Evolutionary conservation across 2,329 filamentous ascomycete genomes (phyloP), one percentile per base, ranked within the genome.

Genomic region (Xylaria sp.): DNA sequence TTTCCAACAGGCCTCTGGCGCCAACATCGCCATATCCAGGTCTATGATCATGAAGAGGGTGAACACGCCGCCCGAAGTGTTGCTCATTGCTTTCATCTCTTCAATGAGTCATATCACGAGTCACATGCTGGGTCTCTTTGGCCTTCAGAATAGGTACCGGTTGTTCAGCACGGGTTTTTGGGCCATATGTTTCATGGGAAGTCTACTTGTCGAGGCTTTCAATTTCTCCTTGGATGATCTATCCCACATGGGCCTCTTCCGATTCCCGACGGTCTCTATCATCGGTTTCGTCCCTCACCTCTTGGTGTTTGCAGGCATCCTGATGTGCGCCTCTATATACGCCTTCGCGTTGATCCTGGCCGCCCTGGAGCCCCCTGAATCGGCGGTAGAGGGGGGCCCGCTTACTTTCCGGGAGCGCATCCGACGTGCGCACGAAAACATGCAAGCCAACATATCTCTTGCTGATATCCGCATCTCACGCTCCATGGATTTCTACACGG

Each of bases 401-500:
- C 73, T 83, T 63, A 82, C 80, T 2, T 84, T 89, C 65, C 78
- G 80, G 44, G 88, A 93, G 74, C 87, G 93, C 56, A 83, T 97
- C 31, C 77, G 81, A 1, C 85, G 88, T 59, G 94, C 95, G 0
- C 93, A 97, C 76, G 88, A 88, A 58, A 98, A 98, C 73, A 91
- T 98, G 86, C 94, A 97, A 80, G 94, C 94, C 2, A 96, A 96
- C 67, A 89, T 95, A 3, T 94, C 96, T 13, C 85, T 97, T 26
- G 92, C 92, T 1, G 90, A 92, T 46, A 88, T 97, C 44, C 89
- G 90, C 13, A 88, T 98, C 63, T 93, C 90, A 51, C 90, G 92
- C 83, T 90, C 93, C 64, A 97, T 98, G 84, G 96, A 99, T 78
- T 97, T 98, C 77, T 99, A 98, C 78, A 97, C 94, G 0, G 92